Percentiles rank a stretch among this genome's conserved stretches.
phyloP scores from a whole-genome alignment of 768 basidiomycete species.

The Leccinum boreale region DNA sequence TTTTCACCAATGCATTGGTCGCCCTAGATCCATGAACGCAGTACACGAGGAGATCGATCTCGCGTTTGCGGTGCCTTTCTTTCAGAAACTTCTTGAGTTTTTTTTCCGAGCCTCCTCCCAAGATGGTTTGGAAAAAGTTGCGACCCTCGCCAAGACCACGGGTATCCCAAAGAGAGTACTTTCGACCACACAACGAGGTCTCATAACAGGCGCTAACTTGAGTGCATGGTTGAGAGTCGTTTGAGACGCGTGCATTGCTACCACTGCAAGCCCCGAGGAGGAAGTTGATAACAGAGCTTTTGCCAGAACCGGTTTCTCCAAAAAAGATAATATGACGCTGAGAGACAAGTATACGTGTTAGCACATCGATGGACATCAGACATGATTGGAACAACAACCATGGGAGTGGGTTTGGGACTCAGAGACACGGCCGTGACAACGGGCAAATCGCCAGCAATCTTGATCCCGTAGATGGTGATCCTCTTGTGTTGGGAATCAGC shows the following conservation, averaged over 20 bases:
- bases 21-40: conserved; percentile 36
- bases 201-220: background rate
- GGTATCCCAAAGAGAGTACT: conserved; percentile 34
- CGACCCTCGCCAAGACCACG: conserved; percentile 35
- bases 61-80: conserved; percentile 18
- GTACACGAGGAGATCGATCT: conserved; percentile 40
- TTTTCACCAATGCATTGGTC: conserved; percentile 23
- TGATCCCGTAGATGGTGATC: background rate
- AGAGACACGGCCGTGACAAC: background rate
- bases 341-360: background rate
- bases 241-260: conserved; percentile 4
- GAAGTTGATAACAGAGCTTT: conserved; percentile 28
- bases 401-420: background rate
- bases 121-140: conserved; percentile 7
- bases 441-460: background rate
- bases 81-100: conserved; percentile 20
- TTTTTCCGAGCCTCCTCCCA: conserved; percentile 9
- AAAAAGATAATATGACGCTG: conserved; percentile 21
- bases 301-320: conserved; percentile 24
- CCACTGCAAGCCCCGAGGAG: conserved; percentile 6
- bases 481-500: background rate
- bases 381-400: background rate
- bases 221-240: conserved; percentile 18
- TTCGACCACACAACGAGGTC: background rate
- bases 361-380: background rate